Evolutionary conservation across 495 filamentous ascomycete species (phyloP).

Genomic region (Cercophora newfieldiana): DNA sequence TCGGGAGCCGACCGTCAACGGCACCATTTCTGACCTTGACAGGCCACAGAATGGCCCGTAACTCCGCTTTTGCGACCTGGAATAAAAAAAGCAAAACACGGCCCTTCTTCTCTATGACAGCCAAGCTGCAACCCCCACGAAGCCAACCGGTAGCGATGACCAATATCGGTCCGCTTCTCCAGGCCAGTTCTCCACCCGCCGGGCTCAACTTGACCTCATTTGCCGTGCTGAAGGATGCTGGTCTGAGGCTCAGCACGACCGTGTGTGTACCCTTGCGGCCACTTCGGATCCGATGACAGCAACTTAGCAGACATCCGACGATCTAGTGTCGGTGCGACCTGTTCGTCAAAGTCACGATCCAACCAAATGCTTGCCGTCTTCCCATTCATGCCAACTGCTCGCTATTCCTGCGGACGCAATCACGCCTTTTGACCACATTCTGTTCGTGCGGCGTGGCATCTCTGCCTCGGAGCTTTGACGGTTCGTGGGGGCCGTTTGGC

Average conservation of each 20-base stretch:
- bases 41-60: background rate
- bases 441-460: background rate
- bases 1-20: background rate
- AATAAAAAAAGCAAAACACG: background rate
- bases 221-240: background rate
- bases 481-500: background rate
- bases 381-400: background rate
- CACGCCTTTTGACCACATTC: background rate
- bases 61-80: background rate
- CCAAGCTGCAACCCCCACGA: background rate
- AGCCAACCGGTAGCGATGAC: background rate
- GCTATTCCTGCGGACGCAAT: background rate
- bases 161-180: background rate
- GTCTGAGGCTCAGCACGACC: background rate
- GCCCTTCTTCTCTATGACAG: background rate
- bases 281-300: background rate
- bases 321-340: background rate
- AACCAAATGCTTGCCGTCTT: background rate
- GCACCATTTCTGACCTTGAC: background rate
- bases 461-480: background rate
- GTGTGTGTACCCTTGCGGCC: background rate
- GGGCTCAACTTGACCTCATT: background rate
- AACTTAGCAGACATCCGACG: background rate
- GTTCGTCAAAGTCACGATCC: background rate
- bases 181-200: background rate